Conservation (phyloP, 192 early-diverging fungal genomes). For the Mortierella hygrophila region DNA sequence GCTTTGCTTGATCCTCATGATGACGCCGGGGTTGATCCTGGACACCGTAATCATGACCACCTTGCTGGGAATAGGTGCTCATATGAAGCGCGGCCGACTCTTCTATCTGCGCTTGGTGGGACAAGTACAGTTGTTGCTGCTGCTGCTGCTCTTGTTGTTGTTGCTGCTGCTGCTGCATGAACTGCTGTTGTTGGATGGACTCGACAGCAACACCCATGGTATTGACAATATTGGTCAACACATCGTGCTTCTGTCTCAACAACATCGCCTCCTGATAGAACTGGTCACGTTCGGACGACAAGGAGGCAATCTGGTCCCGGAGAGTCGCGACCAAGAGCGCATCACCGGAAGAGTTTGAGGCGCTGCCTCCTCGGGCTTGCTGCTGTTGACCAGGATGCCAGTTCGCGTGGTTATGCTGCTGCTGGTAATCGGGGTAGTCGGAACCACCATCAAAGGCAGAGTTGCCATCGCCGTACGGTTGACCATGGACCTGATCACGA, state of each 20-base stretch:
- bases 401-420: slow-evolving; percentile 1
- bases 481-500: slow-evolving; percentile 6
- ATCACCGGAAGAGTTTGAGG: slow-evolving; percentile 1
- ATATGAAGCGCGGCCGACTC: not conserved
- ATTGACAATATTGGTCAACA: slow-evolving; percentile 38
- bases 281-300: slow-evolving; percentile 48
- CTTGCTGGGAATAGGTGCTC: not conserved
- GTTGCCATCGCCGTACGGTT: slow-evolving; percentile 17
- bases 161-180: slow-evolving; percentile 22
- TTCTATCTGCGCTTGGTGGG: not conserved
- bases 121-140: not conserved
- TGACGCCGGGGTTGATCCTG: slow-evolving; percentile 23
- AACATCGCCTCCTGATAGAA: slow-evolving; percentile 46
- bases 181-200: slow-evolving; percentile 42
- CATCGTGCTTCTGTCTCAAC: slow-evolving; percentile 40
- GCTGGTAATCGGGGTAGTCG: slow-evolving; percentile 2
- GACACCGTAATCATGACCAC: not conserved
- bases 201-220: slow-evolving; percentile 48
- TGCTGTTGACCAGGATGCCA: slow-evolving; percentile 12
- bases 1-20: slow-evolving; percentile 19
- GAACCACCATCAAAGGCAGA: slow-evolving; percentile 14
- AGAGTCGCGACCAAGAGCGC: slow-evolving; percentile 34
- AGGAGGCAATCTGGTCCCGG: slow-evolving; percentile 47
- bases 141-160: slow-evolving; percentile 31
- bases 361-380: not conserved